Conservation (phyloP, 371 early-diverging fungal species). For the Umbelopsis sp. region DNA sequence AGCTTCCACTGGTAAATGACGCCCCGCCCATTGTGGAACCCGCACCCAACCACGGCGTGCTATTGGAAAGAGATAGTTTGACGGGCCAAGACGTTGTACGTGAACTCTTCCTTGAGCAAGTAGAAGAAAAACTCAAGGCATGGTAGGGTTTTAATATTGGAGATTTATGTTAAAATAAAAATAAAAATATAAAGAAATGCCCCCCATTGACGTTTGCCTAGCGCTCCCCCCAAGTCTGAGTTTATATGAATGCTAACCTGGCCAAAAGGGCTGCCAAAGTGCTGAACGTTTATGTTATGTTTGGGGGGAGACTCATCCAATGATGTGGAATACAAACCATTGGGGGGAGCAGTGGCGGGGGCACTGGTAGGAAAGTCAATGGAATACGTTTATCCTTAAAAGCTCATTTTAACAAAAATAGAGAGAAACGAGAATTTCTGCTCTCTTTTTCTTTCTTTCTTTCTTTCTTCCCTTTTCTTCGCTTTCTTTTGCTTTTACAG, state of each 20-base stretch:
- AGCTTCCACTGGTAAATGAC: not conserved
- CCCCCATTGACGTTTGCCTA: not conserved
- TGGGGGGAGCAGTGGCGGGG: not conserved
- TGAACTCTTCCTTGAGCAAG: slow-evolving; percentile 28
- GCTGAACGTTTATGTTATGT: too few species aligned
- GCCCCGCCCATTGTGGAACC: slow-evolving; percentile 5
- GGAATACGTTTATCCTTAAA: slow-evolving; percentile 18
- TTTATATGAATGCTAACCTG: not conserved
- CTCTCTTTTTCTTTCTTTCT: not conserved
- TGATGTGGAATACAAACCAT: too few species aligned
- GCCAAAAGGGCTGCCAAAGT: too few species aligned
- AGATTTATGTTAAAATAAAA: not conserved
- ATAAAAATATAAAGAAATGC: not conserved
- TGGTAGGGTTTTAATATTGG: slow-evolving; percentile 18
- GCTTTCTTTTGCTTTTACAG: not conserved
- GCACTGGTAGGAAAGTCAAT: slow-evolving; percentile 10
- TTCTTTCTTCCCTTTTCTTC: not conserved
- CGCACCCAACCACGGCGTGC: too few species aligned
- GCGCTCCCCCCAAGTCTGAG: not conserved
- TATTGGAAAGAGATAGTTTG: not conserved
- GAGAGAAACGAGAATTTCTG: not conserved
- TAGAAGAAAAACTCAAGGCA: slow-evolving; percentile 22
- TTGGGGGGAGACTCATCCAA: too few species aligned
- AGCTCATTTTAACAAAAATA: slow-evolving; percentile 12
- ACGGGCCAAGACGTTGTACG: slow-evolving; percentile 13